Percentiles rank a stretch among this genome's conserved stretches.
These are phyloP conservation scores for Filobasidium floriforme DNA, from an alignment of 768 basidiomycete genomes.

Conservation along the genomic window DNA sequence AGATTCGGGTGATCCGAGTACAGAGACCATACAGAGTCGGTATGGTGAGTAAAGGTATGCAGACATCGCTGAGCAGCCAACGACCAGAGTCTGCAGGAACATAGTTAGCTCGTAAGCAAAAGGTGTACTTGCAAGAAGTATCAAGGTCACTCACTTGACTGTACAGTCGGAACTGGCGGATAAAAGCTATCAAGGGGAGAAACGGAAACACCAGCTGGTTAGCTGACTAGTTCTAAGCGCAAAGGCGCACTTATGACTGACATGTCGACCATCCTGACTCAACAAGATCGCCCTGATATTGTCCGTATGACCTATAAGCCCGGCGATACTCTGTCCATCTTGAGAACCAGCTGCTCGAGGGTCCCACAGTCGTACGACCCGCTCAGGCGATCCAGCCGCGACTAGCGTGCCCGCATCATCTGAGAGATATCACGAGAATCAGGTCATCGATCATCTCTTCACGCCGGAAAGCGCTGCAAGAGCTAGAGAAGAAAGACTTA, in stretches of 20 bases:
- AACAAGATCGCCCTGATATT: constrained; percentile 85
- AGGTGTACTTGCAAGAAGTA: background rate
- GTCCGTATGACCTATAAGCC: constrained; percentile 91
- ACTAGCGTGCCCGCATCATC: constrained; percentile 60
- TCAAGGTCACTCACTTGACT: constrained; percentile 33
- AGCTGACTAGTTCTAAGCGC: background rate
- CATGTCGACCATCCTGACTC: constrained; percentile 83
- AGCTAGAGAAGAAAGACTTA: constrained; percentile 19
- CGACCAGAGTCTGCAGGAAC: constrained; percentile 78
- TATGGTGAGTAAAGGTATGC: constrained; percentile 92
- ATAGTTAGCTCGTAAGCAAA: background rate
- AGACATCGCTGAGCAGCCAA: constrained; percentile 74
- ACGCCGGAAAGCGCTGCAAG: no score
- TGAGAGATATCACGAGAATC: no score
- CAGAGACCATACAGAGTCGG: constrained; percentile 83
- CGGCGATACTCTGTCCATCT: constrained; percentile 53
- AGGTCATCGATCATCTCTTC: no score
- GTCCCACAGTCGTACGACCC: constrained; percentile 87
- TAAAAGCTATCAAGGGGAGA: constrained; percentile 32
- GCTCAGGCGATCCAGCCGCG: constrained; percentile 84
- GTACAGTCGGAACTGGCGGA: constrained; percentile 46
- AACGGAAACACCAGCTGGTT: background rate
- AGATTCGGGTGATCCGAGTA: constrained; percentile 79
- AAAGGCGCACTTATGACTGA: constrained; percentile 47
- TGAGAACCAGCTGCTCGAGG: constrained; percentile 58